These are phyloP conservation scores for Mucor ambiguus DNA, from an alignment of 371 early-diverging fungal genomes.

Conservation along the genomic window DNA sequence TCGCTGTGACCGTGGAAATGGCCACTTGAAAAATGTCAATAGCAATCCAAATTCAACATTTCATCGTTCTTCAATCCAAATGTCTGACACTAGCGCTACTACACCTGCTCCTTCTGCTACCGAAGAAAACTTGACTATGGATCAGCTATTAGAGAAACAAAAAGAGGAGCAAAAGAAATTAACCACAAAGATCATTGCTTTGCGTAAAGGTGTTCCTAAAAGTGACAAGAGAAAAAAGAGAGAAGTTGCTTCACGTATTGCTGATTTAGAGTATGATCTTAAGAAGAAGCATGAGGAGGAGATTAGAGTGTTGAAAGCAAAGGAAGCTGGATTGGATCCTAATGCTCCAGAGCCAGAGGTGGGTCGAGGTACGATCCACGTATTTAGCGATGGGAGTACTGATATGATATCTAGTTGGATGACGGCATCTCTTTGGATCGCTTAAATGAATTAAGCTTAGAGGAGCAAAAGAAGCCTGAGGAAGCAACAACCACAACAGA, in stretches of 20 bases:
- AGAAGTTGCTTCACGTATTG: constrained; percentile 73
- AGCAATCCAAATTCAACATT: background rate
- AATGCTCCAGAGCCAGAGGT: constrained; percentile 25
- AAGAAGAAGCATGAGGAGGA: constrained; percentile 72
- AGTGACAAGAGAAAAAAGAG: constrained; percentile 88
- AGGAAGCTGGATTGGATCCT: constrained; percentile 20
- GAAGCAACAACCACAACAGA: constrained; percentile 12
- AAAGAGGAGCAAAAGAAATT: constrained; percentile 79
- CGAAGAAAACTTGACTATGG: constrained; percentile 35
- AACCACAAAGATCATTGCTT: constrained; percentile 62
- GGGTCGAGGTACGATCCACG: background rate
- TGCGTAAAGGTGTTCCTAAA: constrained; percentile 79
- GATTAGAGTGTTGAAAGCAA: constrained; percentile 39
- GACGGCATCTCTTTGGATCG: constrained; percentile 50
- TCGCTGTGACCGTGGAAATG: background rate
- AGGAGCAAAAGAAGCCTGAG: constrained; percentile 26
- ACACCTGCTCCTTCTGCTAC: background rate
- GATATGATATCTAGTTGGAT: constrained; percentile 9
- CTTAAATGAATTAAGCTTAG: constrained; percentile 38
- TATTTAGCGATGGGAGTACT: constrained; percentile 1
- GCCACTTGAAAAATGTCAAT: background rate
- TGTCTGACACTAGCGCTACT: background rate
- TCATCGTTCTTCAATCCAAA: constrained; percentile 4
- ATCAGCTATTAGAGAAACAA: constrained; percentile 72
- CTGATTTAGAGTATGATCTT: constrained; percentile 69